phyloP scores from a whole-genome alignment of 192 early-diverging fungal genomes.

The Rhizophagus clarus region DNA sequence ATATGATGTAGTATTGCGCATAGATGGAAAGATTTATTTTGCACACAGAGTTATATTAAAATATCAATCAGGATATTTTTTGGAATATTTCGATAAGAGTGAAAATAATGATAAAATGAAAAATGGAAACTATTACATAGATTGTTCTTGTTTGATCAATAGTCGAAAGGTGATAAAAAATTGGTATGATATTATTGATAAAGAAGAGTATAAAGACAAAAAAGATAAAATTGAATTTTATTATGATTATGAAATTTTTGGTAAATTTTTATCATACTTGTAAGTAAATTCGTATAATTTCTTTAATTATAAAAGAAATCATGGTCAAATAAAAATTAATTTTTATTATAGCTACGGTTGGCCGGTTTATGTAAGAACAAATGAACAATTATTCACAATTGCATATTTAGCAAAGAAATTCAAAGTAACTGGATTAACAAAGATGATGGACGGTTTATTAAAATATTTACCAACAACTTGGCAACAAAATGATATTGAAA shows the following conservation, averaged over 20 bases:
- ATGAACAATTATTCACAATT: conserved; percentile 12
- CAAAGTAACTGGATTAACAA: not conserved
- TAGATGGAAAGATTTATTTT: conserved; percentile 6
- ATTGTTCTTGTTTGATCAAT: not conserved
- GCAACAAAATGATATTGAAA: not conserved
- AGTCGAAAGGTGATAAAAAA: not conserved
- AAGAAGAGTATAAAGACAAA: not conserved
- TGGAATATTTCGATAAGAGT: not conserved
- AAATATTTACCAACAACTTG: conserved; percentile 9
- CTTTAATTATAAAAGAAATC: too few species aligned
- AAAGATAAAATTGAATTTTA: conserved; percentile 10
- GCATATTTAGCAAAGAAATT: conserved; percentile 18
- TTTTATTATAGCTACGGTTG: conserved; percentile 2
- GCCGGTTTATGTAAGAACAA: not conserved
- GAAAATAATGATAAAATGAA: not conserved
- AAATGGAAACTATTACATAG: not conserved
- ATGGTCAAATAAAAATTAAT: not conserved
- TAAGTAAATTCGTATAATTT: not conserved
- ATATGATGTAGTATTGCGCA: not conserved
- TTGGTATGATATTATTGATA: not conserved
- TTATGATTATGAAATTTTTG: conserved; percentile 24
- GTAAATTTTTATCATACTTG: conserved; percentile 9
- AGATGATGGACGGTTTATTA: not conserved
- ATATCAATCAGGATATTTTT: conserved; percentile 11
- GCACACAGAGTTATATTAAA: not conserved